These are phyloP conservation scores for Phytophthora nicotianae DNA, from an alignment of 352 stramenopile genomes.

Conservation along the genomic window DNA sequence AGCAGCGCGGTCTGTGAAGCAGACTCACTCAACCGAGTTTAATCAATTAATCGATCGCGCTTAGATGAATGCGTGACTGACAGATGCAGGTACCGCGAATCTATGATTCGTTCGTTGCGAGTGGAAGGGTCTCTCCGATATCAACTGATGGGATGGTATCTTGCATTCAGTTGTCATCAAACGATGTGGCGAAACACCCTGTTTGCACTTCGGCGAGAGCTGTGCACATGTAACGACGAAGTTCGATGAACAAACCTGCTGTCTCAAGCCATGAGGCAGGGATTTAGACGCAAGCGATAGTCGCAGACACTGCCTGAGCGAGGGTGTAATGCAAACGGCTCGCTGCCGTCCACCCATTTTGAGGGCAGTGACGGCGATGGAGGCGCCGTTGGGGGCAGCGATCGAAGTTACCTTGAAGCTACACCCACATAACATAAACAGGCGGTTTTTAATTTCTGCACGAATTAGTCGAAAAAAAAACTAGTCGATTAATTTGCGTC, in stretches of 20 bases:
- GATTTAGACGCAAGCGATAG: background rate
- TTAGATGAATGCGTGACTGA: too few species aligned
- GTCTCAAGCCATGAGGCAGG: background rate
- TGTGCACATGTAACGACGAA: background rate
- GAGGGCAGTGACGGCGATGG: background rate
- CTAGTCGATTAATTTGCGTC: background rate
- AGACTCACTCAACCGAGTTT: too few species aligned
- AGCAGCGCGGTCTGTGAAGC: too few species aligned
- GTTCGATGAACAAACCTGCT: background rate
- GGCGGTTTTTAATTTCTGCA: background rate
- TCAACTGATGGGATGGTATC: slow-evolving; percentile 2
- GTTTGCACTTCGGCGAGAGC: slow-evolving; percentile 1
- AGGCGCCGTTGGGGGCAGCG: background rate
- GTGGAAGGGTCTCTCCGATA: background rate
- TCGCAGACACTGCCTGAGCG: background rate
- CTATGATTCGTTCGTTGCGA: background rate
- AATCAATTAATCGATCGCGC: too few species aligned
- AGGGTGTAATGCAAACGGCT: background rate
- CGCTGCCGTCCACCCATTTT: background rate
- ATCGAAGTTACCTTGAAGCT: background rate
- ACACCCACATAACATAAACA: background rate
- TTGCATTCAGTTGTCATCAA: slow-evolving; percentile 4
- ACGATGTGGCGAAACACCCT: slow-evolving; percentile 1
- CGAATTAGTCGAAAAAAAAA: background rate
- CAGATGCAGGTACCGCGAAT: background rate